phyloP scores from a whole-genome alignment of 1,139 yeast species.

The Entelexis sorbosivorans region DNA sequence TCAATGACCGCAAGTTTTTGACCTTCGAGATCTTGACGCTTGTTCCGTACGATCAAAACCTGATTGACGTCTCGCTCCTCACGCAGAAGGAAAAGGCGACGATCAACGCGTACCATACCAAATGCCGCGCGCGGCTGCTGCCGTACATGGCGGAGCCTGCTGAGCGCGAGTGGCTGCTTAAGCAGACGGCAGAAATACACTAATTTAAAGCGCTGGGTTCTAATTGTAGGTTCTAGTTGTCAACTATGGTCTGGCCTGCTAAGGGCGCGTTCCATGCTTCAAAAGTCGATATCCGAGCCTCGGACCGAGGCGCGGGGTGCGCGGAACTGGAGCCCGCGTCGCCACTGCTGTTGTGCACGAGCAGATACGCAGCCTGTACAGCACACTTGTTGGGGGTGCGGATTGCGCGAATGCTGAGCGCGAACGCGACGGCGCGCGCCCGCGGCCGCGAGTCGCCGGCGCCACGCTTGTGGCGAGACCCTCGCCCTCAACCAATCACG shows the following conservation, averaged over 20 bases:
- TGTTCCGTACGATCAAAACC: constrained; percentile 69
- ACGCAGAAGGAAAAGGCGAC: constrained; percentile 51
- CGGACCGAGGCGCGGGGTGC: constrained; percentile 2
- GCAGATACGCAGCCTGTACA: too few species aligned
- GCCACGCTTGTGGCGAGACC: not conserved
- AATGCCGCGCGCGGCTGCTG: constrained; percentile 48
- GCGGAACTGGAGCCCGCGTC: too few species aligned
- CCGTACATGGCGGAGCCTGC: constrained; percentile 38
- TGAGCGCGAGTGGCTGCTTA: constrained; percentile 58
- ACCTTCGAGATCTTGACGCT: constrained; percentile 73
- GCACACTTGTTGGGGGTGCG: too few species aligned
- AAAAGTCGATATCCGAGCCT: not conserved
- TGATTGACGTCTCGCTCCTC: constrained; percentile 44
- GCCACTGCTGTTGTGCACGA: too few species aligned
- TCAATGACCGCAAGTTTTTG: constrained; percentile 49
- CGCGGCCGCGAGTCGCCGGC: not conserved
- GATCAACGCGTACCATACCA: constrained; percentile 58
- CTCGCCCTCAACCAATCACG: not conserved
- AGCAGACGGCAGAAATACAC: constrained; percentile 2
- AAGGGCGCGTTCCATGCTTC: too few species aligned
- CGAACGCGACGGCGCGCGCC: too few species aligned
- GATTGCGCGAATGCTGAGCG: too few species aligned
- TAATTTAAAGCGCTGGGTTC: not conserved
- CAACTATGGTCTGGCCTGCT: too few species aligned
- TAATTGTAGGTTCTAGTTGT: too few species aligned